Conservation (phyloP, 306 rosid genomes). For the Prunus fruticosa region DNA sequence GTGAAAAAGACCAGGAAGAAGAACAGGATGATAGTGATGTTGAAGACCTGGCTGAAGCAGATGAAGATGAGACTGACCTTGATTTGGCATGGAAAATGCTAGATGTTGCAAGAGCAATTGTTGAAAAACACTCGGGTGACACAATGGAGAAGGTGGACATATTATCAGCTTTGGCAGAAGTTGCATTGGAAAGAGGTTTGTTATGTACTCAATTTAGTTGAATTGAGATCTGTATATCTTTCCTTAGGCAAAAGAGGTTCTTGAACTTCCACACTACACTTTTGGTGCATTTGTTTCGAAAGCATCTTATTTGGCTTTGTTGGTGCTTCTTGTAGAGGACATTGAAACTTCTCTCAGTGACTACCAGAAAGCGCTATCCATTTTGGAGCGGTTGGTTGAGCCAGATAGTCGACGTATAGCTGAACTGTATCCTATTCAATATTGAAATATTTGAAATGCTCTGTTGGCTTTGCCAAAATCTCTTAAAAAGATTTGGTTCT, state of each 20-base stretch:
- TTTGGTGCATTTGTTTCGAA: slow-evolving; percentile 4
- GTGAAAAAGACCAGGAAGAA: slow-evolving; percentile 57
- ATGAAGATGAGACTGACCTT: slow-evolving; percentile 92
- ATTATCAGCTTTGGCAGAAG: slow-evolving; percentile 87
- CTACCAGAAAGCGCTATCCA: slow-evolving; percentile 79
- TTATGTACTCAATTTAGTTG: not conserved
- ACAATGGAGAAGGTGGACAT: slow-evolving; percentile 93
- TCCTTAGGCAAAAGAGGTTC: not conserved
- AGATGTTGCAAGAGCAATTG: slow-evolving; percentile 94
- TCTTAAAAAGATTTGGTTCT: not conserved
- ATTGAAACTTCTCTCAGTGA: slow-evolving; percentile 84
- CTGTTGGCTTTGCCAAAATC: slow-evolving; percentile 7
- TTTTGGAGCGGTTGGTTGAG: slow-evolving; percentile 78
- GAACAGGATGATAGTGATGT: slow-evolving; percentile 59
- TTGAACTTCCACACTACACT: not conserved
- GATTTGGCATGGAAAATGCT: slow-evolving; percentile 99
- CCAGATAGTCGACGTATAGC: slow-evolving; percentile 81
- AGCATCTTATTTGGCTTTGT: slow-evolving; percentile 15
- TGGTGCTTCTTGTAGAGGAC: slow-evolving; percentile 70
- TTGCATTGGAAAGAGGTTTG: slow-evolving; percentile 90
- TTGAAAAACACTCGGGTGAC: slow-evolving; percentile 65
- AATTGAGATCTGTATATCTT: slow-evolving; percentile 5
- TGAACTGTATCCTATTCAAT: slow-evolving; percentile 78
- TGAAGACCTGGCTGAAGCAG: slow-evolving; percentile 79
- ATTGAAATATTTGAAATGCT: not conserved